Evolutionary conservation across 768 basidiomycete genomes (phyloP), one percentile per base, ranked within the genome.

Genomic region (Auricularia cornea): DNA sequence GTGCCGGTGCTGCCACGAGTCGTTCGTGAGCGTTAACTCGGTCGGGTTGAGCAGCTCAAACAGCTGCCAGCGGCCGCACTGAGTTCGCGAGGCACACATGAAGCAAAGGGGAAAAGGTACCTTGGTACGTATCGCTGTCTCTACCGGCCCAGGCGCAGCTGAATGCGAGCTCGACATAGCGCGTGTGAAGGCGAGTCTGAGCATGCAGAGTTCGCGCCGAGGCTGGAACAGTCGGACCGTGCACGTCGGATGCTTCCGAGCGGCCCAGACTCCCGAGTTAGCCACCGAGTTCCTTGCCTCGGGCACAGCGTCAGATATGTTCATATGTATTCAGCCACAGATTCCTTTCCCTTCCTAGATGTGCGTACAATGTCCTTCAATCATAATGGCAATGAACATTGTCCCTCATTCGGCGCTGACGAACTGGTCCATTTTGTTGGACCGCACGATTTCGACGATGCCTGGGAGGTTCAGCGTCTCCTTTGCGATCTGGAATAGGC

Each of bases 1-100:
- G 77, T 93, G 88, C 70, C 88, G 83, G 74, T 94, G 92, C 76
- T 89, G 81, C 83, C 84, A 86, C 60, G 92, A 93, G 70, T 94
- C 88, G 75, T 94, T 94, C 38, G 80, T 80, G 71, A 94, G 87
- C 61, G 71, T 79, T 70, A 94, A 78, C 68, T 80, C 78, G 61
- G 80, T 74, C 23, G 92, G 91, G 68, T 79, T 77, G 62, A 94
- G 78, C 59, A 84, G 76, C 52, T 75, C 72, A 38, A 38, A 38
- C 35, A 38, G 35, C 35, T 38, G 26, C 26, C 10, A 26, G 11
- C 8, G 26, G 28, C 26, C 71, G 65, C 23, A 60, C 16, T 35
- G 6, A 60, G 11, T 10, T 23, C n/a, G 30, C n/a, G n/a, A n/a
- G n/a, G n/a, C n/a, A n/a, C 60, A 29, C n/a, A 33, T 12, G 33